These are phyloP conservation scores for Termitomyces titanicus DNA, from an alignment of 768 basidiomycete species.

Conservation along the genomic window DNA sequence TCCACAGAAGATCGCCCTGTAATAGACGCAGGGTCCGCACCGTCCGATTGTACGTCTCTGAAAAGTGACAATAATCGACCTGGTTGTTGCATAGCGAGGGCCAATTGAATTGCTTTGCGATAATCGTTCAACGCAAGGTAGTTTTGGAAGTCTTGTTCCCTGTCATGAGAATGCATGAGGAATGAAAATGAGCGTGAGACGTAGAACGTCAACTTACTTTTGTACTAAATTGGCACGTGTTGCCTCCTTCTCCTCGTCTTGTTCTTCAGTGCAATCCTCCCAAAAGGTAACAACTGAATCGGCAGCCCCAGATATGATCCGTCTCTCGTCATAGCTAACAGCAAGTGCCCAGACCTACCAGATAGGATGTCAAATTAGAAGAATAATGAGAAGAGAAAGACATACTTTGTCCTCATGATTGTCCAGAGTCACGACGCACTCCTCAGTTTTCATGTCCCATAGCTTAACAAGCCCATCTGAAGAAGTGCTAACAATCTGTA, in stretches of 20 bases:
- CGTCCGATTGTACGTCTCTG: slow-evolving; percentile 44
- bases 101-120: slow-evolving; percentile 85
- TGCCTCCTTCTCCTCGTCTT: slow-evolving; percentile 69
- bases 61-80: slow-evolving; percentile 83
- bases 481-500: slow-evolving; percentile 85
- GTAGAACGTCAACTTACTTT: slow-evolving; percentile 55
- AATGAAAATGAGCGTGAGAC: background rate
- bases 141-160: slow-evolving; percentile 95
- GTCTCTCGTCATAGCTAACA: slow-evolving; percentile 74
- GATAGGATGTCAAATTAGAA: background rate
- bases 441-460: slow-evolving; percentile 89
- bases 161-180: slow-evolving; percentile 27
- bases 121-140: slow-evolving; percentile 88
- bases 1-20: slow-evolving; percentile 78
- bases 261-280: slow-evolving; percentile 89
- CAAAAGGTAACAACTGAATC: slow-evolving; percentile 96
- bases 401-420: slow-evolving; percentile 96
- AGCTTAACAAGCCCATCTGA: slow-evolving; percentile 96
- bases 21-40: slow-evolving; percentile 33
- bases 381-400: background rate
- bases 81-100: slow-evolving; percentile 91
- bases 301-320: slow-evolving; percentile 90
- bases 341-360: slow-evolving; percentile 96
- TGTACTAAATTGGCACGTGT: slow-evolving; percentile 72
- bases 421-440: slow-evolving; percentile 85